These are phyloP conservation scores for Alternaria brassicicola DNA, from an alignment of 2,329 filamentous ascomycete genomes.

Conservation along the genomic window DNA sequence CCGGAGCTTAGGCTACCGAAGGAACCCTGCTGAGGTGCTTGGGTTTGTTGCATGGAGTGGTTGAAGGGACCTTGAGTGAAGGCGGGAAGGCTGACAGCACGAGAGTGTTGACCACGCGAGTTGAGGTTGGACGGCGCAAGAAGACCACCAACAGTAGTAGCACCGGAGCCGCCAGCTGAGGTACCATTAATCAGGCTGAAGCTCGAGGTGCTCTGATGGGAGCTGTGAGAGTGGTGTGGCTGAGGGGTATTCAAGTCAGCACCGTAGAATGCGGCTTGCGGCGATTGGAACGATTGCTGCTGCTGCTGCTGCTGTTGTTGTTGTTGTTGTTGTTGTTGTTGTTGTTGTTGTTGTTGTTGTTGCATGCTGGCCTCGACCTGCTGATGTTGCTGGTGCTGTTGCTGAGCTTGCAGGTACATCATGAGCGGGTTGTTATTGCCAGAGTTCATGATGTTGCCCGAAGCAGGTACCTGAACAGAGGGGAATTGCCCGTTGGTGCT, in stretches of 20 bases:
- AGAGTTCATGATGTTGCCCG: slow-evolving; percentile 77
- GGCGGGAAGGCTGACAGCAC: slow-evolving; percentile 86
- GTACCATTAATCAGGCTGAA: slow-evolving; percentile 56
- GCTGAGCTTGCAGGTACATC: slow-evolving; percentile 82
- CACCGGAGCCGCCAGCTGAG: slow-evolving; percentile 54
- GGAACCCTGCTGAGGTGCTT: slow-evolving; percentile 52
- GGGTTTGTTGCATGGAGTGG: slow-evolving; percentile 47
- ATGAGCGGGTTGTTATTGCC: slow-evolving; percentile 86
- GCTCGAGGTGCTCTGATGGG: slow-evolving; percentile 60
- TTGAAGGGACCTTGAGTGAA: slow-evolving; percentile 66
- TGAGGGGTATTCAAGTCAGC: slow-evolving; percentile 66
- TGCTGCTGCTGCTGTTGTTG: slow-evolving; percentile 37
- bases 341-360: slow-evolving; percentile 38
- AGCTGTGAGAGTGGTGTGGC: slow-evolving; percentile 64
- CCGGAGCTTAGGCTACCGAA: slow-evolving; percentile 66
- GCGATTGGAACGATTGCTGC: slow-evolving; percentile 70
- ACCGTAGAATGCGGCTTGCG: slow-evolving; percentile 82
- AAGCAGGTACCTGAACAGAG: slow-evolving; percentile 66
- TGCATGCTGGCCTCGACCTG: slow-evolving; percentile 48
- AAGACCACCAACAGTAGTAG: slow-evolving; percentile 76
- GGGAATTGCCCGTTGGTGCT: slow-evolving; percentile 64
- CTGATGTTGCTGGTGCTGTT: slow-evolving; percentile 52
- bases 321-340: slow-evolving; percentile 50
- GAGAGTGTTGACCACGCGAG: slow-evolving; percentile 68
- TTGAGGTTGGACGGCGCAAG: slow-evolving; percentile 72